Evolutionary conservation across 495 filamentous ascomycete species (phyloP), one percentile per base, ranked within the genome.

Genomic region (Trichocladium uniseriatum): DNA sequence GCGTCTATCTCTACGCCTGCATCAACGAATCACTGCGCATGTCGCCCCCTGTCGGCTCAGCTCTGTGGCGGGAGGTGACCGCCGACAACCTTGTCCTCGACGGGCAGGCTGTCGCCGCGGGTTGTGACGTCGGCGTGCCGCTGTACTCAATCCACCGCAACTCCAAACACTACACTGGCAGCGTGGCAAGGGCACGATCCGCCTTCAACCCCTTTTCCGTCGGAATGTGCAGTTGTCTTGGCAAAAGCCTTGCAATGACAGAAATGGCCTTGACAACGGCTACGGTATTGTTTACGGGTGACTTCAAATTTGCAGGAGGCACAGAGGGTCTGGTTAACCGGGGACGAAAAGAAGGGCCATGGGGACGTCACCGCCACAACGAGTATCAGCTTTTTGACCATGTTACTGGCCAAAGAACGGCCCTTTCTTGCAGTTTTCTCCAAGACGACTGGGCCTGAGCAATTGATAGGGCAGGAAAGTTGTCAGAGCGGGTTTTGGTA

Each of bases 11-110:
- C 14, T 71, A 71, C 19, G 76, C 73, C 2, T 78, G 80, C 62
- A 79, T 87, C 55, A 81, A 87, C 58, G 85, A 89, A 52, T 69
- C 79, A 2, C 75, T 89, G 71, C 79, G 85, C 38, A 64, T 89
- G 49, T 76, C 76, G 0, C 84, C 84, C 14, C 71, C 82, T 1
- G 81, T 86, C 5, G 67, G 71, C 21, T 76, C 74, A 7, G 62
- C 75, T 2, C 59, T 84, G 0, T 79, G 80, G 1, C 77, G 84
- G 22, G 68, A 76, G 49, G 82, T 87, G 5, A 67, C 80, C 4
- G 46, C 69, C 0, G 83, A 81, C 37, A 82, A 82, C 11, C 64
- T 74, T 4, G n/a, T n/a, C n/a, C 71, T 86, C 48, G 73, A 76
- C 50, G 75, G 72, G 27, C 61, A 76, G 21, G 58, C 53, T 41